Conservation (phyloP, 139 green algal species). For the Haematococcus sp. region DNA sequence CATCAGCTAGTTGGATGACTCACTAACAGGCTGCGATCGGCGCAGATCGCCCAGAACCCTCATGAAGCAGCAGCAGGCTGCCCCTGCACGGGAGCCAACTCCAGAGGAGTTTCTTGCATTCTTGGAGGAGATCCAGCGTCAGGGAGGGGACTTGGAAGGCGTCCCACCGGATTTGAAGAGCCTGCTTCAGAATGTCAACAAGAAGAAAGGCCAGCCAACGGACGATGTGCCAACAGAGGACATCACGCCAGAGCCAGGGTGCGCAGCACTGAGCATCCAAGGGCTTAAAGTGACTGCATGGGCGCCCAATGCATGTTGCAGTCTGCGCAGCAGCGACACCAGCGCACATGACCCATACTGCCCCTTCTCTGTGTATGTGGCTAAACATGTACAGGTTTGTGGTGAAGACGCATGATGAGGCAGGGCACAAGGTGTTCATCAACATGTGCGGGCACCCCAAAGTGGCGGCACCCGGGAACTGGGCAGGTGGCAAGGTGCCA, state of each 20-base stretch:
- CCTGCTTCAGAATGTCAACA: slow-evolving; percentile 44
- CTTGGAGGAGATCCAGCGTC: slow-evolving; percentile 21
- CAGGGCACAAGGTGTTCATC: slow-evolving; percentile 68
- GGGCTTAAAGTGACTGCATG: neutral
- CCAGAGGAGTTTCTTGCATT: slow-evolving; percentile 23
- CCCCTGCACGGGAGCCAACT: neutral
- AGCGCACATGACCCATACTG: too few species aligned
- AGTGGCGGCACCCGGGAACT: slow-evolving; percentile 52
- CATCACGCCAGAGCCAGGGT: slow-evolving; percentile 51
- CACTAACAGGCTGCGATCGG: too few species aligned
- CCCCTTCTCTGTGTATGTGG: too few species aligned
- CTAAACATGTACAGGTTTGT: slow-evolving; percentile 76
- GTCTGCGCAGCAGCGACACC: too few species aligned
- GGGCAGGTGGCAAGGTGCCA: slow-evolving; percentile 34
- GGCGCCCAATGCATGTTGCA: too few species aligned
- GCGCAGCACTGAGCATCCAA: neutral
- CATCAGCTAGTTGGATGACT: too few species aligned
- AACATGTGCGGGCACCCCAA: slow-evolving; percentile 62
- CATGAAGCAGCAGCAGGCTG: too few species aligned
- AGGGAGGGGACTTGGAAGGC: slow-evolving; percentile 15
- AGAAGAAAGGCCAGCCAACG: slow-evolving; percentile 30
- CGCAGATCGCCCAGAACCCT: too few species aligned
- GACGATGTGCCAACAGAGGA: slow-evolving; percentile 33
- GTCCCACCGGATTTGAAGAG: slow-evolving; percentile 34
- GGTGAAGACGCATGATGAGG: slow-evolving; percentile 59